Conservation (phyloP, 2,329 filamentous ascomycete species). For the Cytospora mali region DNA sequence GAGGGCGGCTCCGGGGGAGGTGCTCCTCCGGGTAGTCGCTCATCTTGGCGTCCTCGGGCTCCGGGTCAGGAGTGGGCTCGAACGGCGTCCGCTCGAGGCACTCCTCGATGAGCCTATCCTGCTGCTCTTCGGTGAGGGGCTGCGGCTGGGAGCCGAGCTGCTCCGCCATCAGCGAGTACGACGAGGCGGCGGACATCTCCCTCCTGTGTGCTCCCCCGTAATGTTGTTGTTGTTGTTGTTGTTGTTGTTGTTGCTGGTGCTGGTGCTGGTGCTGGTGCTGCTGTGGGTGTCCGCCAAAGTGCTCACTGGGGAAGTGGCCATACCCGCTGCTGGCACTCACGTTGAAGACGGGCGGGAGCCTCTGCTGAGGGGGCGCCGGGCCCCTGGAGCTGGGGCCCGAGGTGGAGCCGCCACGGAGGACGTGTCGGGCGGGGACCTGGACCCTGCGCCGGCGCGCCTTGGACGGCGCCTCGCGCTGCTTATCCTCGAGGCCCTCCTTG, state of each 20-base stretch:
- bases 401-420: slow-evolving; percentile 8
- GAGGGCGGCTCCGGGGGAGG: slow-evolving; percentile 31
- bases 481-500: slow-evolving; percentile 50
- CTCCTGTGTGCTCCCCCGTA: too few relatives aligned
- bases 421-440: slow-evolving; percentile 22
- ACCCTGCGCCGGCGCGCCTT: slow-evolving; percentile 46
- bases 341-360: slow-evolving; percentile 20
- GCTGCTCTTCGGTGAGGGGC: slow-evolving; percentile 25
- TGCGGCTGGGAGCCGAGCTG: slow-evolving; percentile 20
- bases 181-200: slow-evolving; percentile 4
- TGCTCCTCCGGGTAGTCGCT: slow-evolving; percentile 28
- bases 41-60: slow-evolving; percentile 24
- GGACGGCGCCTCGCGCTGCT: slow-evolving; percentile 44
- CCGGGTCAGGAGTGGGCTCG: slow-evolving; percentile 6
- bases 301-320: slow-evolving; percentile 3
- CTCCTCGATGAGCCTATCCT: slow-evolving; percentile 29
- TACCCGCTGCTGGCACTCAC: background rate
- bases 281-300: slow-evolving; percentile 14
- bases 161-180: slow-evolving; percentile 22
- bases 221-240: slow-evolving; percentile 3
- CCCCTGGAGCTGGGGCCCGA: background rate
- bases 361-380: slow-evolving; percentile 11
- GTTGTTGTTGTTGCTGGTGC: background rate
- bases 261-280: slow-evolving; percentile 11
- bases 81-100: slow-evolving; percentile 27